Conservation (phyloP, 371 early-diverging fungal species). For the Paraphysoderma sedebokerense region DNA sequence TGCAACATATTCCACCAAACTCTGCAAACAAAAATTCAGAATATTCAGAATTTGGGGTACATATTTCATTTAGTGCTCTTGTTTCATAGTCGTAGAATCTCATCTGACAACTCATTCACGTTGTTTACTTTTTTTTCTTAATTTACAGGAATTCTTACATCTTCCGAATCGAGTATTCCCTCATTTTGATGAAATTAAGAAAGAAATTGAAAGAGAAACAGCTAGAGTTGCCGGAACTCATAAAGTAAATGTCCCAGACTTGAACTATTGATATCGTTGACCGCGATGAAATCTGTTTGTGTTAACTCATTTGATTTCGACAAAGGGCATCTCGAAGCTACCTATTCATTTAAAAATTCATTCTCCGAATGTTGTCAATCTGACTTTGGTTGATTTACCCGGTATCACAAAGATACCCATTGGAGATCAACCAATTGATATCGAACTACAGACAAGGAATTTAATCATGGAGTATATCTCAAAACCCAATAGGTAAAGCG, state of each 20-base stretch:
- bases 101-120: slow-evolving; percentile 42
- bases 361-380: slow-evolving; percentile 66
- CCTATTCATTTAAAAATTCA: slow-evolving; percentile 81
- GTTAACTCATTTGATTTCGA: no score
- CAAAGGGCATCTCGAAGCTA: no score
- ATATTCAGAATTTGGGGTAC: neutral
- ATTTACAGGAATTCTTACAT: slow-evolving; percentile 49
- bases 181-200: slow-evolving; percentile 63
- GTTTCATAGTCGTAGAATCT: slow-evolving; percentile 5
- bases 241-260: no score
- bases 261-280: no score
- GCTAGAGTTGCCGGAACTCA: slow-evolving; percentile 65
- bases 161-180: slow-evolving; percentile 50
- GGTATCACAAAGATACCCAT: slow-evolving; percentile 74
- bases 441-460: slow-evolving; percentile 69
- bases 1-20: slow-evolving; percentile 39
- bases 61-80: slow-evolving; percentile 1
- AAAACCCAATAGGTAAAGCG: slow-evolving; percentile 58
- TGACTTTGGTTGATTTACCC: slow-evolving; percentile 88
- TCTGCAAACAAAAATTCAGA: no score
- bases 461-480: slow-evolving; percentile 69
- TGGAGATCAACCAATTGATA: slow-evolving; percentile 76
- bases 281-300: no score
- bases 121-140: slow-evolving; percentile 20
- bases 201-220: slow-evolving; percentile 82